Conservation (phyloP, 805 yeast genomes). For the Cyberlindnera maritima region DNA sequence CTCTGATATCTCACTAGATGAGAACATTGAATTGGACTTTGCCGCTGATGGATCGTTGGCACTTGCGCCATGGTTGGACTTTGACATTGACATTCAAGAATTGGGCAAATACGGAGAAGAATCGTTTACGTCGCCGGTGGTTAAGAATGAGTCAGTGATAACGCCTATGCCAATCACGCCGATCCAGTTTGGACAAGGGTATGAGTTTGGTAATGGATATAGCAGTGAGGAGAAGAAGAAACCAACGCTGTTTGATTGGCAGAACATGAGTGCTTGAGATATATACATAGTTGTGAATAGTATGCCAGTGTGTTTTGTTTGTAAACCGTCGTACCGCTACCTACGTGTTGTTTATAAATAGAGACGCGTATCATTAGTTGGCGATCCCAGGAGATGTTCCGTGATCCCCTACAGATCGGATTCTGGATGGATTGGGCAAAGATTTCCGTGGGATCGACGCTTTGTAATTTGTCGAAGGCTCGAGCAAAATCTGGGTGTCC, state of each 20-base stretch:
- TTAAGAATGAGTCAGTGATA: conserved; percentile 1
- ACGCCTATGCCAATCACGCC: not conserved
- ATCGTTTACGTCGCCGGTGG: not conserved
- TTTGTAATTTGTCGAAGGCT: too few relatives aligned
- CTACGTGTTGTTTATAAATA: too few relatives aligned
- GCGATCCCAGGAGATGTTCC: too few relatives aligned
- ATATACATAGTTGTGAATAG: too few relatives aligned
- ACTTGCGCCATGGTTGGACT: conserved; percentile 61
- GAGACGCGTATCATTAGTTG: too few relatives aligned
- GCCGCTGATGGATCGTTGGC: conserved; percentile 85
- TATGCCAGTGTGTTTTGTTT: too few relatives aligned
- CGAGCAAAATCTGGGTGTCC: too few relatives aligned
- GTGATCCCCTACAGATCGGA: too few relatives aligned
- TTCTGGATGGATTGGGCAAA: too few relatives aligned
- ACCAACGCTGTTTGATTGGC: conserved; percentile 26
- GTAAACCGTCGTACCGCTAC: too few relatives aligned
- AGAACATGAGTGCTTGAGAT: conserved; percentile 13
- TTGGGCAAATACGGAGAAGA: conserved; percentile 13
- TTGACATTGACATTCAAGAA: conserved; percentile 30
- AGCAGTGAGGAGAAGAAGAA: conserved; percentile 1
- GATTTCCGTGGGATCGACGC: too few relatives aligned
- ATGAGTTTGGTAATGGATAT: not conserved
- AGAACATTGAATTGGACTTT: conserved; percentile 45
- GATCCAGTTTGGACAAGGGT: not conserved
- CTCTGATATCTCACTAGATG: conserved; percentile 13